Percentiles rank a stretch among this genome's conserved stretches.
These are phyloP conservation scores for Aaosphaeria pasadenensis DNA, from an alignment of 2,329 filamentous ascomycete species.

Conservation along the genomic window DNA sequence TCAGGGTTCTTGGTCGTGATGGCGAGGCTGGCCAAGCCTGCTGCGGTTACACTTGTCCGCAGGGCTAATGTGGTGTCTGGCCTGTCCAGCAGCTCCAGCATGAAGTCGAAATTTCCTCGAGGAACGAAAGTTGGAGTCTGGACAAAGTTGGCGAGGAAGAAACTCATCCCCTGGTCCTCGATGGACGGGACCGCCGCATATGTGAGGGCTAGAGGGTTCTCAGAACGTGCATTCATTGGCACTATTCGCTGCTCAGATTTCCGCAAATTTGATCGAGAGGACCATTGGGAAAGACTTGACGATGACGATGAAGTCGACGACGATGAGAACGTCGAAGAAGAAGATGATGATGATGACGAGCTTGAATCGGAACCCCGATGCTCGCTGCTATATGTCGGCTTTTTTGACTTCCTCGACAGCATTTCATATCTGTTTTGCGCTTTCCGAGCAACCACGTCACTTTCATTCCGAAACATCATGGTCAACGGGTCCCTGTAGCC, in stretches of 20 bases:
- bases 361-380: neutral
- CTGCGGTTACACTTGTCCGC: slow-evolving; percentile 19
- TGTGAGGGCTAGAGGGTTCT: neutral
- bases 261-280: too few species aligned
- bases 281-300: too few species aligned
- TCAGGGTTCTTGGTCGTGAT: slow-evolving; percentile 15
- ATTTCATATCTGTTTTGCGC: slow-evolving; percentile 16
- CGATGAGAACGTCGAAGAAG: too few species aligned
- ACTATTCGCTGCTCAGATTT: too few species aligned
- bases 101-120: slow-evolving; percentile 25
- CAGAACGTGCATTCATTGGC: too few species aligned
- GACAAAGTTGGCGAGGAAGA: slow-evolving; percentile 29
- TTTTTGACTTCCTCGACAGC: slow-evolving; percentile 10
- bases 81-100: slow-evolving; percentile 16
- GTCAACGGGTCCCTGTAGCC: slow-evolving; percentile 29
- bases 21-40: slow-evolving; percentile 23
- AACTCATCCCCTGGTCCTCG: slow-evolving; percentile 26
- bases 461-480: slow-evolving; percentile 17
- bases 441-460: slow-evolving; percentile 9
- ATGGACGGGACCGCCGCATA: slow-evolving; percentile 13
- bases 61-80: slow-evolving; percentile 16
- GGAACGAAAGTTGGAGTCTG: slow-evolving; percentile 17
- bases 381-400: neutral
- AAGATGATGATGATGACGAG: too few species aligned
- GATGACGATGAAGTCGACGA: too few species aligned